These are phyloP conservation scores for Talaromyces adpressus DNA, from an alignment of 495 filamentous ascomycete species.

Conservation along the genomic window DNA sequence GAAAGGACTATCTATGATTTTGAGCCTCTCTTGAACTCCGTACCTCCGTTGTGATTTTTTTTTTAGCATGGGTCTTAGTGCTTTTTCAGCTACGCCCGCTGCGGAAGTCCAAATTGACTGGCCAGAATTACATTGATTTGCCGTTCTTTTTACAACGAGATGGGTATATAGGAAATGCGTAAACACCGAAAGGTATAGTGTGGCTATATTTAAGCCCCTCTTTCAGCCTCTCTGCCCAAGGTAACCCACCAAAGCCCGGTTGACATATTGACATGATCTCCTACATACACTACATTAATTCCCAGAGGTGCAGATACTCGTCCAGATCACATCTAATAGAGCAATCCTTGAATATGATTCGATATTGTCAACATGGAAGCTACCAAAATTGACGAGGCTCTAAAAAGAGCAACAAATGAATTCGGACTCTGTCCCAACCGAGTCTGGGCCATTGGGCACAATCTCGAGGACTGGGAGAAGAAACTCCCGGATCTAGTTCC, in stretches of 20 bases:
- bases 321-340: background rate
- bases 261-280: background rate
- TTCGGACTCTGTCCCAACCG: constrained; percentile 18
- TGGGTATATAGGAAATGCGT: background rate
- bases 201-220: background rate
- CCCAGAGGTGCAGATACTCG: too few species aligned
- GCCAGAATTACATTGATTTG: background rate
- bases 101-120: background rate
- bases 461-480: constrained; percentile 2
- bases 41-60: too few species aligned
- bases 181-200: background rate
- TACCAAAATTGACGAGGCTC: background rate
- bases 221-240: background rate
- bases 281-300: background rate
- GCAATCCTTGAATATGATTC: background rate
- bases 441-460: constrained; percentile 16
- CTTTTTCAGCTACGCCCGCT: background rate
- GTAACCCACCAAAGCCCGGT: background rate
- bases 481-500: background rate
- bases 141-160: background rate
- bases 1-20: too few species aligned
- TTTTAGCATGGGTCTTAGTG: background rate
- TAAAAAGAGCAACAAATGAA: constrained; percentile 5
- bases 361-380: background rate
- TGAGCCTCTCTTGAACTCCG: too few species aligned